Conservation (phyloP, 2,329 filamentous ascomycete species). For the Arthrobotrys sinensis region DNA sequence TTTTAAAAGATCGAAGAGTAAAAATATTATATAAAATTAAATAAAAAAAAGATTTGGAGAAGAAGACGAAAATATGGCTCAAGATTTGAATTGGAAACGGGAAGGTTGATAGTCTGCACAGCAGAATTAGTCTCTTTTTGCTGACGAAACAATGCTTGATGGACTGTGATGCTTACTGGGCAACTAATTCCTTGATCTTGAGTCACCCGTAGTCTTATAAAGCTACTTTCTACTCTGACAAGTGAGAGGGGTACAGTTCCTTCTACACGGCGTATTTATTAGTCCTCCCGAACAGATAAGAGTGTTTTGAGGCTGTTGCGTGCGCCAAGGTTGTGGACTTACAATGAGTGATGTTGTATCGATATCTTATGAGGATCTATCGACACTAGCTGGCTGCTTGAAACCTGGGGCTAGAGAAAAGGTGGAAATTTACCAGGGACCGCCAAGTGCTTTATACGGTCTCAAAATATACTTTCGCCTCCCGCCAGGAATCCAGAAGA, state of each 20-base stretch:
- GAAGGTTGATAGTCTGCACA: constrained; percentile 13
- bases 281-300: too few species aligned
- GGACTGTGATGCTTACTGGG: background rate
- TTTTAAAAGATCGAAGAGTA: background rate
- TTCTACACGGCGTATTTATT: background rate
- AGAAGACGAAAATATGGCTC: background rate
- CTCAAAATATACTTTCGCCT: background rate
- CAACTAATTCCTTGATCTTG: background rate
- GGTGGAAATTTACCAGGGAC: background rate
- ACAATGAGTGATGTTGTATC: constrained; percentile 13
- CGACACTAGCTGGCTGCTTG: background rate
- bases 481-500: background rate
- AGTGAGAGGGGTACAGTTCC: background rate
- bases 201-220: background rate
- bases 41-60: constrained; percentile 1
- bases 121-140: background rate
- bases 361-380: constrained; percentile 5
- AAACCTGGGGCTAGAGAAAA: background rate
- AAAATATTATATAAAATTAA: constrained; percentile 20
- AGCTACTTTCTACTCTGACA: background rate
- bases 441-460: constrained; percentile 36
- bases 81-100: background rate
- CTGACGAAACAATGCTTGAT: background rate
- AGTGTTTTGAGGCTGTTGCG: too few species aligned
- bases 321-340: background rate